These are phyloP conservation scores for Pseudopediastrum boryanum DNA, from an alignment of 139 green algal species.

Conservation along the genomic window DNA sequence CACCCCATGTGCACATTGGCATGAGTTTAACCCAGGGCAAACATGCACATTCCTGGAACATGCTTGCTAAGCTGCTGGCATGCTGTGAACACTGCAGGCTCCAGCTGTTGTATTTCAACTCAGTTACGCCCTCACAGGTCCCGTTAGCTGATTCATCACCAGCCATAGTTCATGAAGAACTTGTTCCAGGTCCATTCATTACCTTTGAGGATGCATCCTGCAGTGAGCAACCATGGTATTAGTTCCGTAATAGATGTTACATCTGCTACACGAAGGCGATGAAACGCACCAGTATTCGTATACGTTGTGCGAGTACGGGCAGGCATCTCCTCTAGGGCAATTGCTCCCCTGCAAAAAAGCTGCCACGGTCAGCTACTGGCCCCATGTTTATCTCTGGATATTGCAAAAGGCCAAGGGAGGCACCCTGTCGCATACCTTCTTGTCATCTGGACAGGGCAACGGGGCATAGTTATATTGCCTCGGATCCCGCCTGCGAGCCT, in stretches of 20 bases:
- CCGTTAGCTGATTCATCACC: no score
- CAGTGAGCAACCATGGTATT: neutral
- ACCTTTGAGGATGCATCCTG: no score
- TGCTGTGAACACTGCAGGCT: no score
- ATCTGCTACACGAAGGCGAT: slow-evolving; percentile 53
- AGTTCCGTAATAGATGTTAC: slow-evolving; percentile 34
- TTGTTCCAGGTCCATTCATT: no score
- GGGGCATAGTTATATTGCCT: slow-evolving; percentile 10
- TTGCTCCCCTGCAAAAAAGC: slow-evolving; percentile 59
- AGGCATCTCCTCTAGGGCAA: slow-evolving; percentile 62
- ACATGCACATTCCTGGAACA: neutral
- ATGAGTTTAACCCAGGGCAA: no score
- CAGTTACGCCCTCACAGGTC: no score
- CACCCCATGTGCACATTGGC: no score
- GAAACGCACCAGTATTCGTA: slow-evolving; percentile 86
- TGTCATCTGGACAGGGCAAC: slow-evolving; percentile 33
- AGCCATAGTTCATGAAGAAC: no score
- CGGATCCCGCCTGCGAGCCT: slow-evolving; percentile 31
- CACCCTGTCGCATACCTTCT: slow-evolving; percentile 35
- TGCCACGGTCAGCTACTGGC: neutral
- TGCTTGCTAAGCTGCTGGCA: neutral
- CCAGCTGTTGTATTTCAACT: no score
- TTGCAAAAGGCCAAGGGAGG: neutral
- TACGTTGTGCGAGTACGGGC: slow-evolving; percentile 75
- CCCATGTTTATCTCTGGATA: neutral